Percentiles rank a stretch among this genome's conserved stretches.
Conservation (phyloP, 805 yeast genomes). For the Dipodascopsis uninucleata region DNA sequence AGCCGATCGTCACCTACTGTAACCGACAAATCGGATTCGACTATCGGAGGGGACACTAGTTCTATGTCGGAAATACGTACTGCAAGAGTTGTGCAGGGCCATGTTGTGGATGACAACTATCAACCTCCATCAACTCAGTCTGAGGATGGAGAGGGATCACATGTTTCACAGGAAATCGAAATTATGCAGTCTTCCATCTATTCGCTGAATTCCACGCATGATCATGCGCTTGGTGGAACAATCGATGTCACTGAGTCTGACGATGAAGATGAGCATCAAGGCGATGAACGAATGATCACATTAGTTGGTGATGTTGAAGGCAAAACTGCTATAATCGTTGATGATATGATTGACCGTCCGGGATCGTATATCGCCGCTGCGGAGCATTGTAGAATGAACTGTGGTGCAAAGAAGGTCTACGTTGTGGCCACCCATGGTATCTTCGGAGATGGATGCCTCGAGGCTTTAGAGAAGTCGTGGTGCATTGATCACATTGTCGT, state of each 20-base stretch:
- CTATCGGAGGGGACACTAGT: slow-evolving; percentile 31
- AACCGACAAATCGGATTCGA: slow-evolving; percentile 10
- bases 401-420: slow-evolving; percentile 91
- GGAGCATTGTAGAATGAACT: slow-evolving; percentile 89
- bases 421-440: slow-evolving; percentile 95
- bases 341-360: slow-evolving; percentile 97
- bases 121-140: slow-evolving; percentile 39
- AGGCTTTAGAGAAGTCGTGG: slow-evolving; percentile 67
- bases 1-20: slow-evolving; percentile 34
- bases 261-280: slow-evolving; percentile 70
- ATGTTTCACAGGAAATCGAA: slow-evolving; percentile 34
- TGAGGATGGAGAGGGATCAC: slow-evolving; percentile 30
- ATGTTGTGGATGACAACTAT: slow-evolving; percentile 86
- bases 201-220: slow-evolving; percentile 29
- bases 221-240: slow-evolving; percentile 72
- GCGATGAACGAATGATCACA: slow-evolving; percentile 54
- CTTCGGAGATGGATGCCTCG: slow-evolving; percentile 82
- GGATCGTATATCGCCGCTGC: slow-evolving; percentile 95
- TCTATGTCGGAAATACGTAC: slow-evolving; percentile 67
- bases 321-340: slow-evolving; percentile 88
- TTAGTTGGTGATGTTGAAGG: slow-evolving; percentile 93
- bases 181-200: slow-evolving; percentile 30
- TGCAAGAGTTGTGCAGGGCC: slow-evolving; percentile 94
- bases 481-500: slow-evolving; percentile 86
- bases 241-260: slow-evolving; percentile 71